Conservation (phyloP, 164 flowering plant genomes). For the Umbellularia californica region DNA sequence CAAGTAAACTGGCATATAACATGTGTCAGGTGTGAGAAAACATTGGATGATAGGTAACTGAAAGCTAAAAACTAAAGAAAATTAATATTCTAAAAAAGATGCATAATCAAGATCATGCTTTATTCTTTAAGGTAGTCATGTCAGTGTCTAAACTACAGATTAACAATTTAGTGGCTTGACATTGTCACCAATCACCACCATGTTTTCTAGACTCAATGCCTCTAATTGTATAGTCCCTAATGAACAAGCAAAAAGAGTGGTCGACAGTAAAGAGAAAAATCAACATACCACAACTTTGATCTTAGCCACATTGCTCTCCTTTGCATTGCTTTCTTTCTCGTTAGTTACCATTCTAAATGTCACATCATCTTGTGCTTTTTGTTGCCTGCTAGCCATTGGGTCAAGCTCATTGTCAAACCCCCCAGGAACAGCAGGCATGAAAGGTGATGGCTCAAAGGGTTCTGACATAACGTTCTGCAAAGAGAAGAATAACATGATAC, state of each 20-base stretch:
- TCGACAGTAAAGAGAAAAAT: background rate
- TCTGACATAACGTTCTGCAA: slow-evolving; percentile 81
- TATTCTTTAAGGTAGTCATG: too few relatives aligned
- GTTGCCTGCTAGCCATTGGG: slow-evolving; percentile 16
- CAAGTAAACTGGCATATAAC: too few relatives aligned
- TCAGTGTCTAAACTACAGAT: background rate
- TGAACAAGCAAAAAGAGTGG: background rate
- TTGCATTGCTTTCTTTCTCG: slow-evolving; percentile 55
- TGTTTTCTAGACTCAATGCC: background rate
- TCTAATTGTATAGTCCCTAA: background rate
- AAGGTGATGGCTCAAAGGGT: slow-evolving; percentile 91
- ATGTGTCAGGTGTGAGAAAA: too few relatives aligned
- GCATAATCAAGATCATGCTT: too few relatives aligned
- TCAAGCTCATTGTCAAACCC: slow-evolving; percentile 37
- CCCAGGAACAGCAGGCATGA: slow-evolving; percentile 55
- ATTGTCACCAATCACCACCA: background rate
- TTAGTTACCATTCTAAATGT: slow-evolving; percentile 24
- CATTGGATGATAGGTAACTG: too few relatives aligned
- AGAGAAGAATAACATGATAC: slow-evolving; percentile 8
- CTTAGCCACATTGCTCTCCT: slow-evolving; percentile 84
- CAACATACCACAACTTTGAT: slow-evolving; percentile 92
- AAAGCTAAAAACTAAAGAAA: too few relatives aligned
- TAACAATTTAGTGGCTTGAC: background rate
- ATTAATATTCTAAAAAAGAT: too few relatives aligned
- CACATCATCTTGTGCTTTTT: slow-evolving; percentile 43